These are phyloP conservation scores for Spencermartinsiella europaea DNA, from an alignment of 805 yeast species.

Conservation along the genomic window DNA sequence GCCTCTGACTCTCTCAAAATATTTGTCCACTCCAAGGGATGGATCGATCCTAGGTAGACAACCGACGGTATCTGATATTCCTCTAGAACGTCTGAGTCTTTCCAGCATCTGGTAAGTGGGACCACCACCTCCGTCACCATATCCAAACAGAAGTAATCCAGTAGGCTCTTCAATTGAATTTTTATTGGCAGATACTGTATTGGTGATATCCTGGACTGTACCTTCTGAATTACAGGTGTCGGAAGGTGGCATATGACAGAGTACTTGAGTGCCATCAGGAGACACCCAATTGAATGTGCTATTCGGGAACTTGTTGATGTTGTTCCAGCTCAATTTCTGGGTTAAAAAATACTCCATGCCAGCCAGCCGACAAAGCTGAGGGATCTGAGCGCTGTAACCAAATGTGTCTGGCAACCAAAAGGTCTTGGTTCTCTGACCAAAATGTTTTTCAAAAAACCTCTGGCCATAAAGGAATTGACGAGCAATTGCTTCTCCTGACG, in stretches of 20 bases:
- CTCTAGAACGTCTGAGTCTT: constrained; percentile 71
- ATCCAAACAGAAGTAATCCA: constrained; percentile 66
- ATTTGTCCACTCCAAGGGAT: constrained; percentile 68
- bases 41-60: constrained; percentile 71
- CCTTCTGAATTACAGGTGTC: constrained; percentile 83
- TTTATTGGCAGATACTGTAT: constrained; percentile 65
- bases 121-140: constrained; percentile 91
- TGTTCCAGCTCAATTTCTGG: constrained; percentile 82
- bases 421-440: constrained; percentile 57
- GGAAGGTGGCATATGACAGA: constrained; percentile 86
- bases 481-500: constrained; percentile 73
- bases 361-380: constrained; percentile 69
- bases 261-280: constrained; percentile 71
- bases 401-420: constrained; percentile 88
- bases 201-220: constrained; percentile 72
- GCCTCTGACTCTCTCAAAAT: constrained; percentile 57
- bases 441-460: constrained; percentile 60
- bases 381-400: constrained; percentile 80
- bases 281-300: constrained; percentile 81
- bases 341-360: constrained; percentile 69
- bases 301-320: constrained; percentile 72
- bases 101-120: constrained; percentile 78
- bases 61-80: constrained; percentile 66
- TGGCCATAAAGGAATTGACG: constrained; percentile 78
- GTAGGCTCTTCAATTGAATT: constrained; percentile 63